phyloP scores from a whole-genome alignment of 176 grass and related monocot genomes.

The Oryza glumipatula region DNA sequence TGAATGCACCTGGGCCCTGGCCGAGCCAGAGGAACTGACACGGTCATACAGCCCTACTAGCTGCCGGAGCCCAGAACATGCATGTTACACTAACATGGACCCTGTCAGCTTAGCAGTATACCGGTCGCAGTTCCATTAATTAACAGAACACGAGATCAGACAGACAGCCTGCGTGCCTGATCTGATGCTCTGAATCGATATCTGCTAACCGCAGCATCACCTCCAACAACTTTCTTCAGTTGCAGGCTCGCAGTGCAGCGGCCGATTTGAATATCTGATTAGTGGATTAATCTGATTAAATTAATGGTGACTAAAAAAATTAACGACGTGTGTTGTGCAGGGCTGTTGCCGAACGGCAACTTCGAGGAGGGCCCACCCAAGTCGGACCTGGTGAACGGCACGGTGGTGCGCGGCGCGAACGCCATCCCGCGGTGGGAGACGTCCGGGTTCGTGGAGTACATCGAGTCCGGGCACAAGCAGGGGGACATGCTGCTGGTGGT shows the following conservation, averaged over 20 bases:
- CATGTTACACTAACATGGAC: conserved; percentile 13
- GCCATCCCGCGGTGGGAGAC: conserved; percentile 73
- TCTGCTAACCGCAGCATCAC: background rate
- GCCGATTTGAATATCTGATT: background rate
- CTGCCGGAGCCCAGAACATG: background rate
- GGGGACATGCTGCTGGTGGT: conserved; percentile 94
- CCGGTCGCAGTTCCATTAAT: conserved; percentile 18
- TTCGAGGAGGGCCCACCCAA: conserved; percentile 72
- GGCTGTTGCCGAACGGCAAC: conserved; percentile 83
- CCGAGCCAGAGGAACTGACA: background rate
- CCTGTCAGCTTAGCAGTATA: conserved; percentile 23
- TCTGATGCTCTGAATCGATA: background rate
- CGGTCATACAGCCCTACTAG: background rate
- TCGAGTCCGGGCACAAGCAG: conserved; percentile 93
- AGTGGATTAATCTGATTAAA: background rate
- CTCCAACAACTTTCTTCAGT: background rate
- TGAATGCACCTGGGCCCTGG: conserved; percentile 2
- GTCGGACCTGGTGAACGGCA: conserved; percentile 66
- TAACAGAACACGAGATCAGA: background rate
- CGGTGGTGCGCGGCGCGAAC: conserved; percentile 54
- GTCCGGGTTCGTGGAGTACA: conserved; percentile 86
- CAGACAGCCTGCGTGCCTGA: background rate
- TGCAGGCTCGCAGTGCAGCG: background rate
- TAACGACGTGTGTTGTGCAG: conserved; percentile 34
- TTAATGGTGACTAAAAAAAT: background rate